Evolutionary conservation across 2,329 filamentous ascomycete species (phyloP), one percentile per base, ranked within the genome.

Genomic region (Colletotrichum incanum): DNA sequence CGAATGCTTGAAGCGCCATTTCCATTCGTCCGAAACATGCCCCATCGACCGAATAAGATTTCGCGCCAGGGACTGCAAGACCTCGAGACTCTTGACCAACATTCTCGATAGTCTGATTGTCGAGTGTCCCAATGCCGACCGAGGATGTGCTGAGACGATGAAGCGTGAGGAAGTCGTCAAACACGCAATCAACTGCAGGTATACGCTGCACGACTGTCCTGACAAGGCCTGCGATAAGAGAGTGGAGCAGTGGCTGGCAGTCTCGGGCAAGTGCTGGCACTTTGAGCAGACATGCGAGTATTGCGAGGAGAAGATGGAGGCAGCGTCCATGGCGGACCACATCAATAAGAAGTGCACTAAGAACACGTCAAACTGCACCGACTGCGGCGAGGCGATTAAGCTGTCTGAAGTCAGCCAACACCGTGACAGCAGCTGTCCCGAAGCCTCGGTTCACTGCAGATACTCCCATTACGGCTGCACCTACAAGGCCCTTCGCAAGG

Each of bases 41-140:
- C 90, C 90, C 2, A 86, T 92, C 67, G 90, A 92, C 78, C 85
- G 90, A n/a, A 84, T 84, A 18, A 80, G 82, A 2, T 74, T 85
- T 34, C 73, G 76, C 52, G 71, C 65, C 7, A 72, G 72, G 26
- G 71, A 73, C 55, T 72, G 70, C 54, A 68, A 81, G 49, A 82
- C 83, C 0, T 84, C 83, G 9, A 79, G 84, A 8, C 79, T 92
- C 50, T 82, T 92, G 55, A 82, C 85, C 54, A 91, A 91, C 26
- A 89, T 92, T 78, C 86, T 93, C 26, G 90, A 91, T 74, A 86
- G 83, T 70, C 83, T 93, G 14, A 80, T 84, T 34, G 91, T 91
- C 60, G 85, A 86, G 70, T 93, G 91, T 67, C 90, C 90, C 2
- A 88, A 90, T 74, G 77, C 80, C 2, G 77, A 78, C 18, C 79